Base-by-base conservation (phyloP, 2,329 filamentous ascomycete species). In the Aspergillus carbonarius region DNA sequence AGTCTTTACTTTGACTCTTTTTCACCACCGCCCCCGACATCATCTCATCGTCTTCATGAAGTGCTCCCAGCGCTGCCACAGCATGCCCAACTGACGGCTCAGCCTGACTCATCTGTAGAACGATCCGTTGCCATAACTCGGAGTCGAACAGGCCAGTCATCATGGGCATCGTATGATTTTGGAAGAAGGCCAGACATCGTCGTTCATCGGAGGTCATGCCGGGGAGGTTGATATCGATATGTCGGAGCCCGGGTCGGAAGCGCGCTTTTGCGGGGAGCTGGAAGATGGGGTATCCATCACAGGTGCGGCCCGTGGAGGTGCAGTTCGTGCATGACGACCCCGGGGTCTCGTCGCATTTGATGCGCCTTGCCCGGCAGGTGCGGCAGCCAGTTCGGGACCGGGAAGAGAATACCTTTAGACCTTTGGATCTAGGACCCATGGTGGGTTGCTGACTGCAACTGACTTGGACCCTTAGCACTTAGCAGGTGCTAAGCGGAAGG, bases 261-360 rank as follows among this genome's bases (percentile, higher is more conserved):
- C 34, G 44, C 20, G 12, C 20, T 35, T 18, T 39, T 18, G 12
- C 25, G 49, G 12, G 20, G 44, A 63, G 60, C 35, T 56, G 59
- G 30, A 52, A 49, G 12, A 62, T 17, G 32, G 63, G 63, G 60
- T 76, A 77, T 10, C 75, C 73, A 52, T 77, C 75, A 57, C 75
- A 78, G 42, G 68, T 68, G 2, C 74, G 71, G 13, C 74, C 73
- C 1, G 75, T 75, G 8, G 63, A 70, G 4, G 63, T 58, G 60
- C 76, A 78, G 20, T 71, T 71, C 15, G 66, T 59, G 59, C 76
- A 78, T 25, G 62, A 64, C 12, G 71, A 72, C 20, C 39, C 39
- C 10, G 66, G 68, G 3, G 60, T 60, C 59, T 77, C 73, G 51
- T 77, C 74, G 50, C 64, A 67, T 32, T 66, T 67, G 17, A 66